A percentile compares a stretch with the other conserved stretches of the same genome.
Evolutionary conservation across 2,329 filamentous ascomycete species (phyloP).

Genomic region (Ramularia collo-cygni): DNA sequence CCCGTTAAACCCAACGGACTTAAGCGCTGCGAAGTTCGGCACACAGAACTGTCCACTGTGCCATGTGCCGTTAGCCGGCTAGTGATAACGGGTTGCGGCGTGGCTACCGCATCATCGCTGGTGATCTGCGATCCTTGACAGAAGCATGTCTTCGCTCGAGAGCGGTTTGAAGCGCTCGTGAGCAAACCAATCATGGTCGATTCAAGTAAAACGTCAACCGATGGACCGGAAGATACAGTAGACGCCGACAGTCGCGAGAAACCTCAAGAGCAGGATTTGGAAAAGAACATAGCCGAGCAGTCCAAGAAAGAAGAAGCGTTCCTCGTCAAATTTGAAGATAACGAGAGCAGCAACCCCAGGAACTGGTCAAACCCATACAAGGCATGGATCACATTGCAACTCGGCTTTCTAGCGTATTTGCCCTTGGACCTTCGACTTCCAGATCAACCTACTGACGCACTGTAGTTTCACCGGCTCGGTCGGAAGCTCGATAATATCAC

Average conservation of each 20-base stretch:
- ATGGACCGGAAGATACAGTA: constrained; percentile 6
- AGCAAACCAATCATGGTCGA: constrained; percentile 2
- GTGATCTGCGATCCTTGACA: too few species aligned
- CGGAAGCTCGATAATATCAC: constrained; percentile 46
- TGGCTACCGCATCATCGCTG: too few species aligned
- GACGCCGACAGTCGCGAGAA: constrained; percentile 3
- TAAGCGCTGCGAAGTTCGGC: too few species aligned
- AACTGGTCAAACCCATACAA: constrained; percentile 42
- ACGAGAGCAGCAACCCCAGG: constrained; percentile 41
- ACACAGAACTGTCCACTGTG: too few species aligned
- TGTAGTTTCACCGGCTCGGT: constrained; percentile 9
- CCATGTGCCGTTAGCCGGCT: too few species aligned
- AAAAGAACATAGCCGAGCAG: constrained; percentile 12
- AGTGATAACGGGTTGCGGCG: too few species aligned
- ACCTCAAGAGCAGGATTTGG: constrained; percentile 5
- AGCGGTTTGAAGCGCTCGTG: constrained; percentile 1
- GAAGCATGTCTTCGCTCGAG: too few species aligned
- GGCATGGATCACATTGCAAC: constrained; percentile 42
- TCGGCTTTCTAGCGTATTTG: constrained; percentile 46
- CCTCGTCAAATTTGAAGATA: constrained; percentile 25
- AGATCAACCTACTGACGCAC: not conserved
- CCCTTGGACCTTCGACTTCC: constrained; percentile 32
- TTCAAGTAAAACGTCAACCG: too few species aligned
- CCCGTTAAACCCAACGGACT: too few species aligned
- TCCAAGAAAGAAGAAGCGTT: constrained; percentile 14